phyloP scores from a whole-genome alignment of 78 protist genomes.

The Monosiga brevicollis region DNA sequence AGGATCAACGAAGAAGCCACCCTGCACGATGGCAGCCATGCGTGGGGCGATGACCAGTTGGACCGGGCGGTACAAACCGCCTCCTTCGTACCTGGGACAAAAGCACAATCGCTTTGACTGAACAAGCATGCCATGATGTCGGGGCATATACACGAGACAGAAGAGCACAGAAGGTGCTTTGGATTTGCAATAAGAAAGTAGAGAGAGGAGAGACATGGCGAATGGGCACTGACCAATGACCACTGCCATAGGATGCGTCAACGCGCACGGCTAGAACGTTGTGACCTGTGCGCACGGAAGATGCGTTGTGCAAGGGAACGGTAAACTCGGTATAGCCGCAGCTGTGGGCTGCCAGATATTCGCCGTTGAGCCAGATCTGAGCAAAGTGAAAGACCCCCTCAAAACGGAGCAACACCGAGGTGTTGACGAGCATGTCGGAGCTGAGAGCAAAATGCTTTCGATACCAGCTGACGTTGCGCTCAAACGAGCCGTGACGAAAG shows the following conservation, averaged over 20 bases:
- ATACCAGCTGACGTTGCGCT: neutral
- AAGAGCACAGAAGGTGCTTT: no score
- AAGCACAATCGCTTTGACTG: no score
- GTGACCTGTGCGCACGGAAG: neutral
- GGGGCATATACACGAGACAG: no score
- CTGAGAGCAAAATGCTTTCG: neutral
- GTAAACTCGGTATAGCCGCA: neutral
- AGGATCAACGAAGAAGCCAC: conserved; percentile 6
- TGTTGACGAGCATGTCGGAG: neutral
- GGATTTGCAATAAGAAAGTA: no score
- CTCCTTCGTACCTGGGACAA: conserved; percentile 44
- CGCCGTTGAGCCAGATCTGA: neutral
- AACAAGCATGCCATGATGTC: no score
- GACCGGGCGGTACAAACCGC: conserved; percentile 27
- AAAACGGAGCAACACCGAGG: neutral
- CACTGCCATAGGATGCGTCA: neutral
- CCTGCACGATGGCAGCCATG: neutral
- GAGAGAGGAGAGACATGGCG: no score
- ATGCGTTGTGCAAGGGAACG: neutral
- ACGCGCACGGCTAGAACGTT: neutral
- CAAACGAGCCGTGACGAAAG: neutral
- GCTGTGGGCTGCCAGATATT: neutral
- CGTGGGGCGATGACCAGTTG: neutral
- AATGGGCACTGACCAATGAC: no score
- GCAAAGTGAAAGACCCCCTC: neutral